Evolutionary conservation across 331 rosid species (phyloP), one percentile per base, ranked within the genome.

Genomic region (Saraca asoca): DNA sequence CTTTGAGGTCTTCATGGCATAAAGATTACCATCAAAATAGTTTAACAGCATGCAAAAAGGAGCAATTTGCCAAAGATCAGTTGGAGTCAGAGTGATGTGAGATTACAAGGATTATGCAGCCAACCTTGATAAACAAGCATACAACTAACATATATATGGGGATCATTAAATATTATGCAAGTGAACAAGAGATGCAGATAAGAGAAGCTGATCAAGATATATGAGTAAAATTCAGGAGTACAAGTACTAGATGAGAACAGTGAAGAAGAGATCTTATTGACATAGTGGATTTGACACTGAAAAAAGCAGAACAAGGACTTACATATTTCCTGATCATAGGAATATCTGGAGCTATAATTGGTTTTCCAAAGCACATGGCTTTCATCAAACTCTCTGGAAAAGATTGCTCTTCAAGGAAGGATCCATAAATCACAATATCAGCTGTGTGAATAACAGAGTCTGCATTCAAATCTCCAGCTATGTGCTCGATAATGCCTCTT

Each of bases 321-420:
- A 94, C 99, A 69, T 86, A 73, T 90, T 88, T 90, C 71, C 79
- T 85, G 79, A 94, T 94, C 68, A 77, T 79, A 76, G 91, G 65
- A 67, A 85, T 82, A 82, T 90, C 89, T 1, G 97, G 96, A 75
- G 99, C 97, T 49, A 94, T 76, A 76, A 90, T 80, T 74, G 95
- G 97, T 53, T 90, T 94, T 74, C 75, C 97, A 58, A 88, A 90
- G 85, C 91, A 76, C 99, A 94, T 86, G 57, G 97, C 96, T 83
- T 86, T 88, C 57, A 80, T 57, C 82, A 94, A 83, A 85, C 86
- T 76, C 72, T 80, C 89, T 2, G 97, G 99, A 78, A 94, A 90
- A 39, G 88, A 83, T 77, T 79, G 91, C 66, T 86, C 97, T 73
- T 90, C 93, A 54, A 82, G 86, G 62, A 87, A 85, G 34, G 99